Percentiles rank a stretch among this genome's conserved stretches.
Evolutionary conservation across 768 basidiomycete species (phyloP).

Genomic region (Russula abietina): DNA sequence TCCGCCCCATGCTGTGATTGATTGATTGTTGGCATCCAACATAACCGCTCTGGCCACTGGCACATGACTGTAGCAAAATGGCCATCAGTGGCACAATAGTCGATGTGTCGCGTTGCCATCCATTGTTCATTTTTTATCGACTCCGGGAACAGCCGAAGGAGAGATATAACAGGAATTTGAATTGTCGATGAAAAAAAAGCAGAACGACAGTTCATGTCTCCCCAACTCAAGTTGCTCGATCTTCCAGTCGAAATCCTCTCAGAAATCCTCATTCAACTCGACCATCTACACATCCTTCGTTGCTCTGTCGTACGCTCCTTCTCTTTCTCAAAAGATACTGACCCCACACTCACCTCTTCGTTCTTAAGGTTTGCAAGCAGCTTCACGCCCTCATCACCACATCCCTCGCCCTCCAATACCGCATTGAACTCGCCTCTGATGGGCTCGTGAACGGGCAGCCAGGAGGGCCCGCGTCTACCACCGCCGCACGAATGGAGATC

Average conservation of each 20-base stretch:
- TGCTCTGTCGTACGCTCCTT: constrained; percentile 4
- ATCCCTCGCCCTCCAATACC: constrained; percentile 31
- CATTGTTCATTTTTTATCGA: neutral
- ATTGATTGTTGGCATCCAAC: too few relatives aligned
- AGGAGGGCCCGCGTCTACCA: constrained; percentile 16
- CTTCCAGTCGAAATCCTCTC: constrained; percentile 20
- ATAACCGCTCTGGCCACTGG: too few relatives aligned
- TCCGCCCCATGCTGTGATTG: too few relatives aligned
- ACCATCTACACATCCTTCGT: constrained; percentile 1
- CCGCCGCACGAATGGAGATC: constrained; percentile 32
- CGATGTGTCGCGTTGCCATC: too few relatives aligned
- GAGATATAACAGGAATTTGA: neutral
- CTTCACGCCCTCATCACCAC: constrained; percentile 24
- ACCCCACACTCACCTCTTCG: neutral
- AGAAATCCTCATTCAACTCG: constrained; percentile 6
- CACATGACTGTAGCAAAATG: too few relatives aligned
- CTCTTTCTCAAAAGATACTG: too few relatives aligned
- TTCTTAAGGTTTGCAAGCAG: constrained; percentile 27
- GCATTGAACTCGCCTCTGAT: constrained; percentile 32
- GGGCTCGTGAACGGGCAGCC: constrained; percentile 28
- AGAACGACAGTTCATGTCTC: neutral
- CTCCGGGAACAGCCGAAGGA: neutral
- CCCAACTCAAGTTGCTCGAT: constrained; percentile 7
- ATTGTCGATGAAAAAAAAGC: neutral
- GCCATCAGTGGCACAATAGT: too few relatives aligned